Conservation (phyloP, 2,329 filamentous ascomycete genomes). For the Clarireedia monteithiana region DNA sequence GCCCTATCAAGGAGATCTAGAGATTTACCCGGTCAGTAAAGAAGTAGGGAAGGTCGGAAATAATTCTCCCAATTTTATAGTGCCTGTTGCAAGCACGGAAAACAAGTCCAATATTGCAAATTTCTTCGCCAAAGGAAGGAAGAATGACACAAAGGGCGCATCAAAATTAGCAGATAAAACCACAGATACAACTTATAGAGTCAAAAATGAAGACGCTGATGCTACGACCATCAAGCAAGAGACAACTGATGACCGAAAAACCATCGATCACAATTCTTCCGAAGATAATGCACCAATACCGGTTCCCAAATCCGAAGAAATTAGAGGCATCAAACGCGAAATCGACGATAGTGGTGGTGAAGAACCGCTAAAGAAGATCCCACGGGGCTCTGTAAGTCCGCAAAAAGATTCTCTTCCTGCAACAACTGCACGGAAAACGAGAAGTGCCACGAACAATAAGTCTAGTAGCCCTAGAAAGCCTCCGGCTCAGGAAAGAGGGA, state of each 20-base stretch:
- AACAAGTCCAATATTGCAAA: constrained; percentile 94
- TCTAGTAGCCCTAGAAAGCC: constrained; percentile 21
- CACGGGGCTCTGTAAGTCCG: constrained; percentile 16
- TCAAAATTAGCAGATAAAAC: not conserved
- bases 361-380: constrained; percentile 21
- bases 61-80: constrained; percentile 73
- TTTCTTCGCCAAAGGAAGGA: constrained; percentile 62
- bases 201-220: constrained; percentile 13
- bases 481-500: constrained; percentile 20
- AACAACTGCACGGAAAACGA: constrained; percentile 21
- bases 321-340: constrained; percentile 24
- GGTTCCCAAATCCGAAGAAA: constrained; percentile 16
- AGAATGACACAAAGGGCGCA: constrained; percentile 13
- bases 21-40: constrained; percentile 77
- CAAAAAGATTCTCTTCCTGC: constrained; percentile 13
- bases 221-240: constrained; percentile 19
- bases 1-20: constrained; percentile 71
- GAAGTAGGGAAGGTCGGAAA: constrained; percentile 94
- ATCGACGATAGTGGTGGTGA: constrained; percentile 21
- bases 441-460: constrained; percentile 27
- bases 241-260: constrained; percentile 15
- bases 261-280: constrained; percentile 18
- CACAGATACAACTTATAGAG: constrained; percentile 11
- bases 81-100: constrained; percentile 75
- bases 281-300: constrained; percentile 25